Evolutionary conservation across 1,139 yeast genomes (phyloP).

Genomic region (Yamadazyma dushanensis): DNA sequence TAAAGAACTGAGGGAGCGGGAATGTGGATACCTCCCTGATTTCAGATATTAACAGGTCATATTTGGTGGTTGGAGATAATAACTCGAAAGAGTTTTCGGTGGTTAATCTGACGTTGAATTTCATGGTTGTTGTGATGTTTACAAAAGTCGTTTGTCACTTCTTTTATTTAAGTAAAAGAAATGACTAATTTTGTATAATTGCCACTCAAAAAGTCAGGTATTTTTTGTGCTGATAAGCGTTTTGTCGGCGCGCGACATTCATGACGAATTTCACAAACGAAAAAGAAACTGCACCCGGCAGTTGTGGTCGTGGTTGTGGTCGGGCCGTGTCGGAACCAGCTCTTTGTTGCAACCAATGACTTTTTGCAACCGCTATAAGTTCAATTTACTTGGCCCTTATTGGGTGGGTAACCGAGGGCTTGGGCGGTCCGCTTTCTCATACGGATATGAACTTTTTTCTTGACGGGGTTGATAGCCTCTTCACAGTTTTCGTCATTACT

Average conservation of each 20-base stretch:
- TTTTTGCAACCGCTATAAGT: too few relatives aligned
- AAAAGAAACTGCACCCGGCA: not conserved
- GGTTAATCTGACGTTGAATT: conserved; percentile 42
- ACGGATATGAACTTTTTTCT: not conserved
- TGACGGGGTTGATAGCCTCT: not conserved
- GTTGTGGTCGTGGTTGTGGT: conserved; percentile 1
- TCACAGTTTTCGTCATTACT: not conserved
- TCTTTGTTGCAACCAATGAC: too few relatives aligned
- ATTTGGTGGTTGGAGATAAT: conserved; percentile 50
- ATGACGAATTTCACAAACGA: not conserved
- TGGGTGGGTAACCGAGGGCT: too few relatives aligned
- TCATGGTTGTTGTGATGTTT: conserved; percentile 24
- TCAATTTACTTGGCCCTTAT: too few relatives aligned
- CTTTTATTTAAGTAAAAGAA: conserved; percentile 3
- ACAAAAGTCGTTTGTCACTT: not conserved
- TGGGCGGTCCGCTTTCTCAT: too few relatives aligned
- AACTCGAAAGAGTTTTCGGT: conserved; percentile 43
- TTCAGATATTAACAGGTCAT: conserved; percentile 48
- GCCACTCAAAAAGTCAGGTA: conserved; percentile 8
- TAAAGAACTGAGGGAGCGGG: conserved; percentile 42
- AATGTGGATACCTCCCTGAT: conserved; percentile 41
- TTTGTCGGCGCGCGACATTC: conserved; percentile 1
- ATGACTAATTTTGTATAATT: conserved; percentile 7
- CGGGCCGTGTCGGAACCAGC: too few relatives aligned
- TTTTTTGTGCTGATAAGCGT: conserved; percentile 3